Base-by-base conservation (phyloP, 2,329 filamentous ascomycete species). In the Fusarium nygamai region DNA sequence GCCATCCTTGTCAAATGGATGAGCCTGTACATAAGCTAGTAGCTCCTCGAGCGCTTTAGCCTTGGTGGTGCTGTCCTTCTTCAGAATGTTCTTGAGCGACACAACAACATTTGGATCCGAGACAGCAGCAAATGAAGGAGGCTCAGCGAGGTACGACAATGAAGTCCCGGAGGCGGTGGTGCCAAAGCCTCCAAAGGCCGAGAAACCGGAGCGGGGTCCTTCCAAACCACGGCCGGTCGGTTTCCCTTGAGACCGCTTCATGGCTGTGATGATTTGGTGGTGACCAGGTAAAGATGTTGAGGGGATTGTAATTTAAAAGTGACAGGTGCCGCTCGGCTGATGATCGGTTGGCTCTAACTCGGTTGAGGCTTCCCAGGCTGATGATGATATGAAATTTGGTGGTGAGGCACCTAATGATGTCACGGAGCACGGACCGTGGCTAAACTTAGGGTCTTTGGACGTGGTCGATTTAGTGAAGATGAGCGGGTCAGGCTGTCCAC, bases 61-160 rank as follows among this genome's bases (percentile, higher is more conserved):
- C 81, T 98, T 97, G 43, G 96, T 99, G 17, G 91, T 97, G 78
- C 92, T 92, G 84, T 98, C 96, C 83, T 96, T 97, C 85, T 98
- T 99, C 58, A 92, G 88, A 8, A 98, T 84, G 77, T 97, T 98
- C 83, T 98, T 97, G 85, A 98, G 94, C n/a, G 92, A 91, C 20
- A 98, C 95, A 43, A 96, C 91, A 43, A 96, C 87, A 79, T 96
- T 93, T 13, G 95, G 89, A 77, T 98, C 92, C 50, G 91, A 92
- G 68, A 99, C 91, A 48, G 85, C 85, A 39, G 91, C 91, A 75
- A 98, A 90, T 78, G 98, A 93, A 54, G 94, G 93, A 16, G 94
- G 94, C 78, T 97, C 95, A 61, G 93, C 88, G 60, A 98, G 90
- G 84, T 98, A 98, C 50, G 95, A 98, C 44, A 99, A 88, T 12